Evolutionary conservation across 768 basidiomycete genomes (phyloP).

Genomic region (Cytidiella melzeri): DNA sequence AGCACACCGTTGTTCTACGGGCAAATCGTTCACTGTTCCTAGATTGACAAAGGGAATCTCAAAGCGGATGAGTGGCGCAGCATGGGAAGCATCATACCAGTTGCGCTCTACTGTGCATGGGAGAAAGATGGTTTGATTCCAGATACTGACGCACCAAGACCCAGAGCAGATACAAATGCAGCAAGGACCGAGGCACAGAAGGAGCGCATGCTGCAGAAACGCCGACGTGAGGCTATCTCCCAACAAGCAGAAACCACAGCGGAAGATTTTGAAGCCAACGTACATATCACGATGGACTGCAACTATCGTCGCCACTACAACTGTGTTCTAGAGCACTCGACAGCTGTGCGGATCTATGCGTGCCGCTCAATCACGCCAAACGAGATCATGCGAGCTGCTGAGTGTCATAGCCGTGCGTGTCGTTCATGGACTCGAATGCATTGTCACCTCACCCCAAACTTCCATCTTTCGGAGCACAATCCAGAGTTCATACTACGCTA

Average conservation of each 20-base stretch:
- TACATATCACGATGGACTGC: slow-evolving; percentile 10
- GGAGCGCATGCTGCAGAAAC: no score
- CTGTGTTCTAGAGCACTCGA: background rate
- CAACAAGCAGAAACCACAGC: no score
- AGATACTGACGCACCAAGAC: no score
- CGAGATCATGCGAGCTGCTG: background rate
- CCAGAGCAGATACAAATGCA: no score
- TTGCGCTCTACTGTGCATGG: slow-evolving; percentile 19
- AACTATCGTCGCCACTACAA: background rate
- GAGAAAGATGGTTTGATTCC: slow-evolving; percentile 18
- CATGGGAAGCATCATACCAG: no score
- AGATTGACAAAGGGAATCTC: slow-evolving; percentile 5
- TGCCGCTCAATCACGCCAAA: background rate
- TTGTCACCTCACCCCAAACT: no score
- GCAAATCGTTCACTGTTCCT: slow-evolving; percentile 22
- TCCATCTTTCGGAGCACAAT: no score
- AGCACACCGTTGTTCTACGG: slow-evolving; percentile 7
- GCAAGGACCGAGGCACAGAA: no score
- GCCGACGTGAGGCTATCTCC: slow-evolving; percentile 14
- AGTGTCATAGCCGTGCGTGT: slow-evolving; percentile 1
- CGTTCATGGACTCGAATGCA: background rate
- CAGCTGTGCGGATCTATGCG: background rate
- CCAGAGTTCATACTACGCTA: no score
- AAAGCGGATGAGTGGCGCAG: no score
- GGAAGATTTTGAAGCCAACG: slow-evolving; percentile 19